These are phyloP conservation scores for Begonia peltatifolia DNA, from an alignment of 306 rosid genomes.

Conservation along the genomic window DNA sequence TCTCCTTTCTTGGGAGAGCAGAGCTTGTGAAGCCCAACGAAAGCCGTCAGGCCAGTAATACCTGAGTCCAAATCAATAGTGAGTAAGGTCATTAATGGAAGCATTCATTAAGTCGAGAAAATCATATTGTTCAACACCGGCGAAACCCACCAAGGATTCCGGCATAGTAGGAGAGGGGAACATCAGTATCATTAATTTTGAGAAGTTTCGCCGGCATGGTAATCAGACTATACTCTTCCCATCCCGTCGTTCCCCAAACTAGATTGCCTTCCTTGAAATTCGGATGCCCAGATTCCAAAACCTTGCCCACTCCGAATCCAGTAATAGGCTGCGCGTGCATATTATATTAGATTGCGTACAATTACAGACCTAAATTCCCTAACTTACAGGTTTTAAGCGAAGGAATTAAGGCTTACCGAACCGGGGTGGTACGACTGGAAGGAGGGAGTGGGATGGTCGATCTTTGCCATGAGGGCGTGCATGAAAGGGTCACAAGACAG, in stretches of 20 bases:
- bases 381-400: not conserved
- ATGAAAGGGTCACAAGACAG: slow-evolving; percentile 59
- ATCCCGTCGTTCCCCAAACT: slow-evolving; percentile 15
- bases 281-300: slow-evolving; percentile 18
- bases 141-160: slow-evolving; percentile 20
- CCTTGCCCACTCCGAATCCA: slow-evolving; percentile 21
- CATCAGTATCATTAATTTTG: slow-evolving; percentile 17
- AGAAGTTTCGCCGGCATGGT: not conserved
- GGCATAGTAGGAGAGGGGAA: slow-evolving; percentile 25
- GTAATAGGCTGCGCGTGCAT: slow-evolving; percentile 12
- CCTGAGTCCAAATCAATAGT: slow-evolving; percentile 3
- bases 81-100: not conserved
- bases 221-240: slow-evolving; percentile 23
- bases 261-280: slow-evolving; percentile 19
- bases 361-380: too few species aligned
- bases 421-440: slow-evolving; percentile 21
- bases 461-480: slow-evolving; percentile 18
- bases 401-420: slow-evolving; percentile 16
- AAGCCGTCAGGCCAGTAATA: slow-evolving; percentile 23
- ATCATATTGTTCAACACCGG: not conserved
- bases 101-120: not conserved
- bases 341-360: not conserved
- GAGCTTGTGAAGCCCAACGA: slow-evolving; percentile 14
- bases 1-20: slow-evolving; percentile 25
- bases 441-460: not conserved